Conservation (phyloP, 129 eudicot species). For the Sambucus nigra region DNA sequence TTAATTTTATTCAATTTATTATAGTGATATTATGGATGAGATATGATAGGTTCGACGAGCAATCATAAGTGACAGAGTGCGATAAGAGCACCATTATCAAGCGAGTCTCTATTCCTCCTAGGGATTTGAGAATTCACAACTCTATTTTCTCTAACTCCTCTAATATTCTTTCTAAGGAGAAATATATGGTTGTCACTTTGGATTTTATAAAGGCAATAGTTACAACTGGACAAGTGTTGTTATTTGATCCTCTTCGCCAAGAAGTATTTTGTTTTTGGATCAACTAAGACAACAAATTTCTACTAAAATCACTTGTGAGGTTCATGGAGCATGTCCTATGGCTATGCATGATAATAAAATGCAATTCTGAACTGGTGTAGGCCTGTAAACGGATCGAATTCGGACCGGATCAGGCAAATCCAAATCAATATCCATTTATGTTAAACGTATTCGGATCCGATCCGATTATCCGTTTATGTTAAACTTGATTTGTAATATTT, state of each 20-base stretch:
- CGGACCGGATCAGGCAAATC: too few relatives aligned
- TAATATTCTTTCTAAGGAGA: constrained; percentile 90
- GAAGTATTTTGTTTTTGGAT: constrained; percentile 97
- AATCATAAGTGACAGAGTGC: constrained; percentile 82
- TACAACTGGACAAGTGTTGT: constrained; percentile 92
- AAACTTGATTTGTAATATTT: too few relatives aligned
- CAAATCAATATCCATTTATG: too few relatives aligned
- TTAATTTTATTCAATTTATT: too few relatives aligned
- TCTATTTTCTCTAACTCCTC: constrained; percentile 94
- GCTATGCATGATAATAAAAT: constrained; percentile 40
- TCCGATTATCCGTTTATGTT: too few relatives aligned
- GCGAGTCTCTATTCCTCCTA: constrained; percentile 75
- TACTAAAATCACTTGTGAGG: constrained; percentile 26
- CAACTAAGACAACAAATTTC: constrained; percentile 82
- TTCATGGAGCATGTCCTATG: constrained; percentile 32
- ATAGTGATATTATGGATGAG: constrained; percentile 89
- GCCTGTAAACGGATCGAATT: constrained; percentile 46
- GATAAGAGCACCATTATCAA: constrained; percentile 70
- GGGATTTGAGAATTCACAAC: constrained; percentile 94
- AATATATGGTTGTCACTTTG: constrained; percentile 89
- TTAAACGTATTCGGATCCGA: too few relatives aligned
- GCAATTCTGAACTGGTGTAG: constrained; percentile 48
- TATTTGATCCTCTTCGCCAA: constrained; percentile 93
- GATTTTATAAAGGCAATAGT: constrained; percentile 91
- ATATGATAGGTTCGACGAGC: constrained; percentile 63